Evolutionary conservation across 1,284 basidiomycete genomes (phyloP), one percentile per base, ranked within the genome.

Genomic region (Sanghuangporus weigelae): DNA sequence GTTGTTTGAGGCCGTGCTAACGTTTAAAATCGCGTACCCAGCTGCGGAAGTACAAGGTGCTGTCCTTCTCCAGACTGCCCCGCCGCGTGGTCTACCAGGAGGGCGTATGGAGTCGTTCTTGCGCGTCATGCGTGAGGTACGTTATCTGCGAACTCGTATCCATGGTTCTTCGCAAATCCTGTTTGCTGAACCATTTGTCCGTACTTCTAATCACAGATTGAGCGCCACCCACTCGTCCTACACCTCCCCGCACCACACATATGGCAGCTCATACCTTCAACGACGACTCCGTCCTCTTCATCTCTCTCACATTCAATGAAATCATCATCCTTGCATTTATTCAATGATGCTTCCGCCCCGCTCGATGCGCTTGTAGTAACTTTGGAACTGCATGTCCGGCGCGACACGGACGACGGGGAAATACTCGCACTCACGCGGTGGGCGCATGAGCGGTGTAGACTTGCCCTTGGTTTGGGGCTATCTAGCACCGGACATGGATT

Each of bases 51-150:
- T 90, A 0, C 88, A 95, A 31, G 94, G 92, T 2, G 85, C 89
- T 8, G 87, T 95, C 0, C 79, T 98, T 1, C 75, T 97, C 2
- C 95, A 97, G 73, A 97, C 95, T 0, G 85, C 93, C 0, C 95
- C 95, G 0, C 75, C 79, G 6, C 77, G 89, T 21, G 84, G 86
- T 0, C 69, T 81, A 1, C 73, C 78, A 1, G 80, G 80, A 55
- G 85, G 84, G 2, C 83, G 86, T 63, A 93, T 93, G 87, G 87
- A 91, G 68, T 79, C 83, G 0, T 90, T 96, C 69, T 79, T 91
- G 65, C 80, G 88, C 7, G 87, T 84, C 1, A 86, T 95, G 78
- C 85, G 89, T 35, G 93, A 96, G 77, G 88, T 92, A 67, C 19
- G 11, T 49, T 49, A 7, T 64, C 68, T 60, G 63, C 55, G 21